Evolutionary conservation across 2,329 filamentous ascomycete genomes (phyloP), one percentile per base, ranked within the genome.

Genomic region (Stemphylium beticola): DNA sequence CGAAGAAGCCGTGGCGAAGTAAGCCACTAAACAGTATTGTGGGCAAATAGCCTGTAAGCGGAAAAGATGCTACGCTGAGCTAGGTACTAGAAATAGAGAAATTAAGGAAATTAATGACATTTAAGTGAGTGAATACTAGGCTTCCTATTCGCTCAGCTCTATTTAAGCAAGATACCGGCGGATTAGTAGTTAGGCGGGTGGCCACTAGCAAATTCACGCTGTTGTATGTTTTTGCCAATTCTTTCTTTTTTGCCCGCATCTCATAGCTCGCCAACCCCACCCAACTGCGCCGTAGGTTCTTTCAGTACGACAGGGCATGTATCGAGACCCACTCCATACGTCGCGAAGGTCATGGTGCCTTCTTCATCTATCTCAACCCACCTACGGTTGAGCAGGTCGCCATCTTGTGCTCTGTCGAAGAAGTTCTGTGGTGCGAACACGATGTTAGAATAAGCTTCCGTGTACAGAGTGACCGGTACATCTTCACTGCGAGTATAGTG

Each of bases 401-500:
- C 55, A 33, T 53, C 22, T 33, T 32, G 24, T 6, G 48, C 48
- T n/a, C 33, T 51, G 9, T 37, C 33, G 18, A 50, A 50, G 40
- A 44, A 49, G 41, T 55, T 55, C 17, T 49, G 50, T 2, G 36
- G 55, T 3, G 38, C 38, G 17, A 58, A 43, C 14, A 49, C 34
- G 14, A 53, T 48, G n/a, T 26, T 38, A 6, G 44, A 52, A 32
- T 40, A 46, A 12, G 42, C 50, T 14, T 39, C 32, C 10, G 53
- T 57, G 4, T 42, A 45, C 22, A 57, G 12, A 0, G 49, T 57
- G 11, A 41, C 46, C 12, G 29, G 37, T 18, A 49, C 29, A 17
- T 57, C 50, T 44, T 57, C 55, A 36, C 52, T 57, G 3, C 55
- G 46, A 0, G 52, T 56, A 22, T 54, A 60, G 38, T 76, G 62